Percentiles rank a stretch among this genome's conserved stretches.
These are phyloP conservation scores for Peniophora sp. DNA, from an alignment of 1,284 basidiomycete species.

Conservation along the genomic window DNA sequence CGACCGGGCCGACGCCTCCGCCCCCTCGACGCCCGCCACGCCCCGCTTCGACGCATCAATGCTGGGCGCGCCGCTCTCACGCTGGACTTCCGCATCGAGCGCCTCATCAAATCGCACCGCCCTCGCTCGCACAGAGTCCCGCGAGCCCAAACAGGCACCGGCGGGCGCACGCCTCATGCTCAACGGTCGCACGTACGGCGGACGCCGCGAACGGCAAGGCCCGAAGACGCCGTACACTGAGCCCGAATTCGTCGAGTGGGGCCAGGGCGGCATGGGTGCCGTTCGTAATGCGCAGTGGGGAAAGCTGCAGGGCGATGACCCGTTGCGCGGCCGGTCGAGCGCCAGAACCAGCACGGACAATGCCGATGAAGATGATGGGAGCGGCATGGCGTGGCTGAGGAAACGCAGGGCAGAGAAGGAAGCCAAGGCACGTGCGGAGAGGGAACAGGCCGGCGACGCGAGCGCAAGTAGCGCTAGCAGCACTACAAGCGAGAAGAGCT, in stretches of 20 bases:
- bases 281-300: constrained; percentile 38
- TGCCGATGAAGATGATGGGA: constrained; percentile 56
- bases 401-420: constrained; percentile 48
- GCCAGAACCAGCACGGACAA: constrained; percentile 16
- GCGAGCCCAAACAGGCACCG: too few species aligned
- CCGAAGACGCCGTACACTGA: constrained; percentile 41
- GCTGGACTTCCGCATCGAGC: constrained; percentile 6
- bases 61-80: constrained; percentile 7
- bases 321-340: constrained; percentile 17
- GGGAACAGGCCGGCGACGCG: constrained; percentile 25
- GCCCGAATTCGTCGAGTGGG: constrained; percentile 80
- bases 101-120: not conserved
- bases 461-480: constrained; percentile 12
- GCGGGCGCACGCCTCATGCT: constrained; percentile 32
- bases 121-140: not conserved
- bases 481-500: constrained; percentile 2
- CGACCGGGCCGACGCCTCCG: constrained; percentile 3
- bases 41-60: constrained; percentile 2
- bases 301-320: constrained; percentile 27
- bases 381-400: constrained; percentile 68
- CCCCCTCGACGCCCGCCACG: constrained; percentile 5
- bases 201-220: constrained; percentile 23
- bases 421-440: constrained; percentile 30
- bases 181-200: constrained; percentile 73
- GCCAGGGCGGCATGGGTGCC: constrained; percentile 77